Evolutionary conservation across 768 basidiomycete species (phyloP).

Genomic region (Leccinum disarticulatum): DNA sequence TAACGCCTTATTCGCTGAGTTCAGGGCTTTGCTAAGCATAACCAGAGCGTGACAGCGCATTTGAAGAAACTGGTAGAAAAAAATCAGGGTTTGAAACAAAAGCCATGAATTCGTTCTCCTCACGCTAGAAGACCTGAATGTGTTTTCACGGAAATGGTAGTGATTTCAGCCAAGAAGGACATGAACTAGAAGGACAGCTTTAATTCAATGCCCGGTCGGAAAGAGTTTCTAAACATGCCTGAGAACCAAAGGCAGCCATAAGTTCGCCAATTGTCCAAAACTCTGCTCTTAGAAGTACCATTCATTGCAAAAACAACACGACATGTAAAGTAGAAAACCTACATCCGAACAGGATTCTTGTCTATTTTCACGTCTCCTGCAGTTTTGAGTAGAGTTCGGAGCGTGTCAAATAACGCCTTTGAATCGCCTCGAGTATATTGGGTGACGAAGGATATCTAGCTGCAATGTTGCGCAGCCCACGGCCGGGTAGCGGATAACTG

Average conservation of each 20-base stretch:
- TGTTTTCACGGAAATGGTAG: slow-evolving; percentile 58
- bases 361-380: slow-evolving; percentile 73
- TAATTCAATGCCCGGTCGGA: not conserved
- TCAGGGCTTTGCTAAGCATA: slow-evolving; percentile 77
- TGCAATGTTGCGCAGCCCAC: slow-evolving; percentile 77
- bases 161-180: slow-evolving; percentile 91
- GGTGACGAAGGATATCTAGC: slow-evolving; percentile 67
- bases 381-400: slow-evolving; percentile 74
- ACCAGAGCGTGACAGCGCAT: slow-evolving; percentile 79
- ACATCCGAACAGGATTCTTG: slow-evolving; percentile 69
- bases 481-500: slow-evolving; percentile 80
- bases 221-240: slow-evolving; percentile 51
- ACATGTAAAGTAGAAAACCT: slow-evolving; percentile 27
- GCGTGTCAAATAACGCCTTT: slow-evolving; percentile 80
- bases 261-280: slow-evolving; percentile 87
- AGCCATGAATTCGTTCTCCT: slow-evolving; percentile 27
- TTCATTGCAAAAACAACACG: slow-evolving; percentile 3
- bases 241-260: slow-evolving; percentile 80
- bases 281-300: slow-evolving; percentile 55
- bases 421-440: slow-evolving; percentile 83
- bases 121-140: slow-evolving; percentile 71
- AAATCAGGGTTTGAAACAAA: slow-evolving; percentile 7
- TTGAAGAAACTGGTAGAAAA: slow-evolving; percentile 59
- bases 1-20: slow-evolving; percentile 78
- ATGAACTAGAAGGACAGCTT: slow-evolving; percentile 62